A percentile compares a stretch with the other conserved stretches of the same genome.
phyloP scores from a whole-genome alignment of 768 basidiomycete species.

The Suillus alpinus region DNA sequence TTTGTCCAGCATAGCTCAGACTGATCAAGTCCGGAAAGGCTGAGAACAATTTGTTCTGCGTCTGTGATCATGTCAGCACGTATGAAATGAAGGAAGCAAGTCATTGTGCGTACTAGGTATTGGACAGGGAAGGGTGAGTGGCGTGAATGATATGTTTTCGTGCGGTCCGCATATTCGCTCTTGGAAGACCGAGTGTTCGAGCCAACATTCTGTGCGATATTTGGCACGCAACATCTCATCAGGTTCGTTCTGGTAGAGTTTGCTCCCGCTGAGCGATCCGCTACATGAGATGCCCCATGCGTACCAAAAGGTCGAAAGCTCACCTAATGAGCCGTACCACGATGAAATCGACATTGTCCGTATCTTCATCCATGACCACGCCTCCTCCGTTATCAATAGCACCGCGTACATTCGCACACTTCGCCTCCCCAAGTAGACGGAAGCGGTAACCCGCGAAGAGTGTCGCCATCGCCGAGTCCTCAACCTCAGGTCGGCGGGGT shows the following conservation, averaged over 20 bases:
- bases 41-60: conserved; percentile 55
- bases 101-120: conserved; percentile 45
- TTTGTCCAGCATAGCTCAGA: conserved; percentile 65
- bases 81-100: not conserved
- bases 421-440: conserved; percentile 66
- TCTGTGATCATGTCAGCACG: conserved; percentile 33
- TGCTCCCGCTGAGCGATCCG: conserved; percentile 56
- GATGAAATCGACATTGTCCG: conserved; percentile 57
- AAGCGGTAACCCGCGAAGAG: conserved; percentile 60
- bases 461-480: conserved; percentile 1
- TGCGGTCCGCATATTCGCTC: conserved; percentile 66
- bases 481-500: not conserved
- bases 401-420: conserved; percentile 47
- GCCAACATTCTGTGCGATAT: conserved; percentile 91
- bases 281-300: not conserved
- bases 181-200: conserved; percentile 80
- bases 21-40: conserved; percentile 74
- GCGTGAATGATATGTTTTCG: conserved; percentile 69
- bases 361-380: conserved; percentile 41
- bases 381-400: conserved; percentile 65
- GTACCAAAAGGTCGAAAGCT: conserved; percentile 5
- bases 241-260: conserved; percentile 56
- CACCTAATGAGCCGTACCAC: conserved; percentile 76
- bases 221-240: conserved; percentile 45
- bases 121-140: conserved; percentile 58